Base-by-base conservation (phyloP, 2,329 filamentous ascomycete genomes). In the Calonectria henricotiae region DNA sequence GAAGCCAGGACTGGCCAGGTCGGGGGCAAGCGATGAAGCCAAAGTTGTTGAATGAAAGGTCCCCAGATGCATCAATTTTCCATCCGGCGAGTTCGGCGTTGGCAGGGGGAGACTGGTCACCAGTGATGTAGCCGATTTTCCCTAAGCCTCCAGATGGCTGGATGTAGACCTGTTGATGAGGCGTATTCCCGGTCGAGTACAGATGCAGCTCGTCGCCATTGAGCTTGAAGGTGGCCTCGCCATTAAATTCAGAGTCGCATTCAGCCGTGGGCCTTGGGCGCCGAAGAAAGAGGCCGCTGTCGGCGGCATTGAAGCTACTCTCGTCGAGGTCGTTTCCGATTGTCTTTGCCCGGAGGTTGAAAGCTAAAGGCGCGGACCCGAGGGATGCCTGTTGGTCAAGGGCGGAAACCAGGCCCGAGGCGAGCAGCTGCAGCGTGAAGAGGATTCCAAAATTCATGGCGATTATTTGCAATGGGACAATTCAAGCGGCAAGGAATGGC, bases 71-170 rank as follows among this genome's bases (percentile, higher is more conserved):
- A 58, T 58, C 35, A 8, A 25, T 2, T 39, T 58, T 58, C 51
- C 51, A 58, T 32, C 51, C 51, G n/a, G 0, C 25, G 5, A 58
- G 51, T 20, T 58, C 35, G 5, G 51, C 32, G 32, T 58, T 27
- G 35, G 32, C 23, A 12, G 51, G 51, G 13, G 20, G 5, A 15
- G 51, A 4, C 32, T 58, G 51, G 5, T 58, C 51, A 12, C 35
- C 51, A 5, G 51, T 58, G 35, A 27, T 27, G 32, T 58, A 58
- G 51, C 51, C 51, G 12, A 58, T n/a, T 39, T 20, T 58, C 51
- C 20, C 30, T 23, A 20, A 39, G 7, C 51, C 37, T 23, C 37
- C 13, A 20, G 51, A 39, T 11, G 5, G 51, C 51, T 58, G 51
- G 20, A 58, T 32, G 20, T 39, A 58, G 3, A 58, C 17, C 9